Base-by-base conservation (phyloP, 2,329 filamentous ascomycete genomes). In the Trichoderma hamatum region DNA sequence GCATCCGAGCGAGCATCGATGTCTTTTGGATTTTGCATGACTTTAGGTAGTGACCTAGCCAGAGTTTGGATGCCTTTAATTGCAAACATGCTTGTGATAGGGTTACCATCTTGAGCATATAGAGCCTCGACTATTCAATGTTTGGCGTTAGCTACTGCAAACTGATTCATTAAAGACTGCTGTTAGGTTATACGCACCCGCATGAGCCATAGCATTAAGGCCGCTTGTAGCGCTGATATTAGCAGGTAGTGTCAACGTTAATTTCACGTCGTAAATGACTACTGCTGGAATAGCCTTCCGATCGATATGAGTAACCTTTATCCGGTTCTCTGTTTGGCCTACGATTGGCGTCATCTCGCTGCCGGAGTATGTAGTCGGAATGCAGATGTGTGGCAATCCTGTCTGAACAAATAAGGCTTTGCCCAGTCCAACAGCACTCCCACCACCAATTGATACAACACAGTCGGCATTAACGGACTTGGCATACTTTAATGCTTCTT, bases 321-420 rank as follows among this genome's bases (percentile, higher is more conserved):
- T 75, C 0, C 88, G 87, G 65, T 86, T 82, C 14, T 82, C 80
- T 0, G 87, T 90, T 78, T 90, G 87, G 2, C 88, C 88, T 14
- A 90, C 78, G 58, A 90, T 89, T 0, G 88, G 86, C 3, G 88
- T 90, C 83, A 90, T 88, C 74, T 90, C 89, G 70, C 84, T 87
- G 3, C 86, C 86, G 5, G 86, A 84, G 74, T 89, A 89, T 0
- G 86, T 88, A 2, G 86, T 89, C n/a, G 87, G 86, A 60, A 89
- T 84, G 28, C 61, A 69, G 68, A 88, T 82, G 74, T 88, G 85
- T 28, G 81, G 82, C 43, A 88, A 73, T 0, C 84, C 84, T 1
- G 84, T 87, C 19, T 84, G 82, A 69, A 87, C 80, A 71, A 82
- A 84, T 70, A 88, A 82, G 1, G 86, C 86, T 72, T 89, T 88